Evolutionary conservation across 305 asterid species (phyloP), one percentile per base, ranked within the genome.

Genomic region (Rubia occidens): DNA sequence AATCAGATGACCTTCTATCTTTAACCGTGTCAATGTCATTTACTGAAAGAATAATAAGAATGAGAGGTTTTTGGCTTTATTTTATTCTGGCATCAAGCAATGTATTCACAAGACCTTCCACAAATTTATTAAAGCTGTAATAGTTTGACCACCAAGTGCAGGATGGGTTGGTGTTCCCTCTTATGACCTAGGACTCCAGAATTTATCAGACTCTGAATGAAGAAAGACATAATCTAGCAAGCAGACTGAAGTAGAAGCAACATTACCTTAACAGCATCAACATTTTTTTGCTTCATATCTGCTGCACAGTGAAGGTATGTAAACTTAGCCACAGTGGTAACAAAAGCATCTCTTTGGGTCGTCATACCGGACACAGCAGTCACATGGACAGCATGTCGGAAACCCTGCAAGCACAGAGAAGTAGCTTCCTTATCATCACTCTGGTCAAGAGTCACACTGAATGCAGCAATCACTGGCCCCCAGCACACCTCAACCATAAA

Each of bases 401-500:
- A 80, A 70, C 99, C 99, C 85, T 83, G 87, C 87, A 95, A 77
- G 87, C 99, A 91, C 78, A 85, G 96, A 70, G 86, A 78, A 77
- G 97, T 95, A 76, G 96, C 89, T 77, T 84, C 91, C 81, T 83
- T 88, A 82, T 89, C 96, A 85, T 95, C 96, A 81, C 94, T 95
- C 86, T 95, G 99, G 83, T 88, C 99, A 76, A 91, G 82, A 75
- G 97, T 91, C 63, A 91, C 96, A 74, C 99, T 94, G 82, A 91
- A 94, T 32, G 99, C 99, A 78, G 99, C 97, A 72, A 94, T 90
- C 95, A 95, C 89, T 47, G 97, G 99, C 60, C 96, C 99, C 99
- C 99, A 95, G 82, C 96, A 91, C 75, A 91, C 97, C 83, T 95
- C 97, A 78, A 87, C 86, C 96, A 95, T 95, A 85, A 95, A 95